These are phyloP conservation scores for sunflower (Helianthus annuus) DNA, from an alignment of 129 eudicot genomes.

Conservation along the genomic window DNA sequence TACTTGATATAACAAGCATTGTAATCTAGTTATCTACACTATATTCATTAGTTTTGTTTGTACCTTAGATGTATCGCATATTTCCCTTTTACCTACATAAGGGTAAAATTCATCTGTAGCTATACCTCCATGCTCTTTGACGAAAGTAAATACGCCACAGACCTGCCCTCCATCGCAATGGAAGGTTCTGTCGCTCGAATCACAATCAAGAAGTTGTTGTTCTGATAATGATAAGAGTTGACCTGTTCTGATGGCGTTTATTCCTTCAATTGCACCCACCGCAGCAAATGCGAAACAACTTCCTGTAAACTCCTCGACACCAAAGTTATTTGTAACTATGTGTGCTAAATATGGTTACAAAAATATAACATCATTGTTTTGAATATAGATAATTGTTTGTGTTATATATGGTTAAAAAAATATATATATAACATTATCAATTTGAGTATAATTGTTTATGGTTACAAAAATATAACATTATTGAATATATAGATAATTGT, in stretches of 20 bases:
- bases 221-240: constrained; percentile 64
- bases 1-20: too few relatives aligned
- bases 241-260: constrained; percentile 65
- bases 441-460: too few relatives aligned
- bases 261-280: constrained; percentile 63
- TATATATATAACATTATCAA: too few relatives aligned
- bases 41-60: background rate
- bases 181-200: constrained; percentile 34
- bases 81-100: constrained; percentile 53
- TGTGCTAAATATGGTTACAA: background rate
- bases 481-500: too few relatives aligned
- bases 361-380: background rate
- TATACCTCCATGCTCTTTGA: constrained; percentile 53
- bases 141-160: constrained; percentile 56
- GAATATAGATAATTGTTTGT: too few relatives aligned
- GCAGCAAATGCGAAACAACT: constrained; percentile 81
- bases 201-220: constrained; percentile 77
- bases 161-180: constrained; percentile 75
- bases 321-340: background rate
- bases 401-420: too few relatives aligned
- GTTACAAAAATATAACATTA: too few relatives aligned
- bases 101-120: constrained; percentile 59
- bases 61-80: constrained; percentile 56
- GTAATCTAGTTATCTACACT: too few relatives aligned
- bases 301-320: constrained; percentile 35